Evolutionary conservation across 495 filamentous ascomycete genomes (phyloP), one percentile per base, ranked within the genome.

Genomic region (Penicillium lividum): DNA sequence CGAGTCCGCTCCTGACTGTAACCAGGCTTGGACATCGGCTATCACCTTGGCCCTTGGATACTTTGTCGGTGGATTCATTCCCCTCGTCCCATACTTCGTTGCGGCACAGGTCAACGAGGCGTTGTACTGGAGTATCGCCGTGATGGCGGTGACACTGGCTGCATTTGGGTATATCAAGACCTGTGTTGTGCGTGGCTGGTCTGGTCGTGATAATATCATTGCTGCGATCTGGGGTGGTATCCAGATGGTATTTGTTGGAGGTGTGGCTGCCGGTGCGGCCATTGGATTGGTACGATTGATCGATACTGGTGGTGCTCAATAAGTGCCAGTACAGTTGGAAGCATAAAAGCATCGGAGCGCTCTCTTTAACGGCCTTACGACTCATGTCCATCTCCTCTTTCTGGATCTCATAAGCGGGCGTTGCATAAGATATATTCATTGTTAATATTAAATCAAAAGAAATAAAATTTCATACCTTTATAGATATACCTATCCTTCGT

Each of bases 11-110:
- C 83, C 82, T 2, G 75, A 77, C 54, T 76, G 78, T 36, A 79
- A 79, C 57, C 77, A 83, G 54, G 80, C 83, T 10, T 81, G 80
- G 65, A 85, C 77, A 29, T 85, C 83, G 31, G 79, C 81, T 29
- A 66, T 84, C 25, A 87, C 84, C 0, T 82, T 92, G n/a, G 84
- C 86, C 0, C 61, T 86, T 13, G 87, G 86, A 0, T 92, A 92
- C 68, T 82, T 91, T 54, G 68, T 92, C 22, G 89, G 89, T 28
- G 89, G 89, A 1, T 79, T 89, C 46, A 77, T 91, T 5, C 88
- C 88, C 5, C 73, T 92, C 9, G 74, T 90, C 49, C 89, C 89
- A 5, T 92, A 92, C 66, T 86, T 92, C 63, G 84, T 87, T 60
- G 81, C 85, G 16, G 57, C 69, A 3, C 64, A 78, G 33, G 83